Percentiles rank a stretch among this genome's conserved stretches.
These are phyloP conservation scores for Sanghuangporus sanghuang DNA, from an alignment of 1,284 basidiomycete species.

Conservation along the genomic window DNA sequence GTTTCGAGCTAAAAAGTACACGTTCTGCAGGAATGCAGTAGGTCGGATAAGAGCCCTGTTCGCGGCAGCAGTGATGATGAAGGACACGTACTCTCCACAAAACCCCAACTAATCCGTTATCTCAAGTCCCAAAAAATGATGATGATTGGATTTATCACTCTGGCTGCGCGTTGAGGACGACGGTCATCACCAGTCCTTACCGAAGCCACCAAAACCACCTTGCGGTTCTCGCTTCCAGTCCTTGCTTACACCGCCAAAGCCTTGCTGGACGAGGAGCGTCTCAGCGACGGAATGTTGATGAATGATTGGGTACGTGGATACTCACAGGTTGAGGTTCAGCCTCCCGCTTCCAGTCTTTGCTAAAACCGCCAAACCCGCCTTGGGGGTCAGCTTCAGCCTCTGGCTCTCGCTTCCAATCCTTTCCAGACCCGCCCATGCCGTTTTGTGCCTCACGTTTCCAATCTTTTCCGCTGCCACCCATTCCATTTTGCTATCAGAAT, in stretches of 20 bases:
- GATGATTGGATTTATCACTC: neutral
- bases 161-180: neutral
- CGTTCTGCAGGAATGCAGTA: neutral
- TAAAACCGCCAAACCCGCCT: neutral
- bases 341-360: slow-evolving; percentile 4
- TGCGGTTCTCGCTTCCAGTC: slow-evolving; percentile 11
- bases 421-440: slow-evolving; percentile 6
- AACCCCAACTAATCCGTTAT: neutral
- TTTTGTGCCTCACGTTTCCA: slow-evolving; percentile 9
- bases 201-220: neutral
- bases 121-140: neutral
- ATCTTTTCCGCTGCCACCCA: slow-evolving; percentile 12
- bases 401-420: slow-evolving; percentile 10
- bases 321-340: neutral
- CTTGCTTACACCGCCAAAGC: neutral
- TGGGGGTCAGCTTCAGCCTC: neutral
- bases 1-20: neutral
- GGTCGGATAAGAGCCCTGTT: neutral
- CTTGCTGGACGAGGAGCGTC: neutral
- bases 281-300: neutral
- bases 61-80: neutral
- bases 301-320: neutral
- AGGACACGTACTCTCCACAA: neutral
- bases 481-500: neutral
- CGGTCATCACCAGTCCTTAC: neutral